These are phyloP conservation scores for Phyllosticta ampelicida DNA, from an alignment of 2,329 filamentous ascomycete species.

Conservation along the genomic window DNA sequence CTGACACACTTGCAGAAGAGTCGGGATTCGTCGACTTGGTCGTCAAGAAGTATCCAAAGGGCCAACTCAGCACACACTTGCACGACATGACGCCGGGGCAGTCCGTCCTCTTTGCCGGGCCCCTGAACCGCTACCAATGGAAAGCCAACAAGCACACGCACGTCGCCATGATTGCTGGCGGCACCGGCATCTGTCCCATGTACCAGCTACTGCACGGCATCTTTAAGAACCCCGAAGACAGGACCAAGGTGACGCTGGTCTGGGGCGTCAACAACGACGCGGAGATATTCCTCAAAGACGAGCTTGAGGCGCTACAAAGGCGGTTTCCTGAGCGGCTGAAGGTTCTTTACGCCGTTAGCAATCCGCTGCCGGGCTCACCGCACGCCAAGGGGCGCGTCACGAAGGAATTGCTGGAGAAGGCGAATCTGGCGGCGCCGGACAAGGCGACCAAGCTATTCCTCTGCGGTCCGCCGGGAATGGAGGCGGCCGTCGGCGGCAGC, in stretches of 20 bases:
- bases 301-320: conserved; percentile 43
- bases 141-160: conserved; percentile 51
- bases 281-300: conserved; percentile 48
- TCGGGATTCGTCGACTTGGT: conserved; percentile 52
- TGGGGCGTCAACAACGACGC: conserved; percentile 55
- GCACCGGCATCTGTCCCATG: conserved; percentile 61
- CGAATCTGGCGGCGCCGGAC: conserved; percentile 29
- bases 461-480: conserved; percentile 59
- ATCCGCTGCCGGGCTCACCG: conserved; percentile 31
- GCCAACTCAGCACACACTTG: conserved; percentile 54
- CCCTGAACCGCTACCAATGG: conserved; percentile 46
- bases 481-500: conserved; percentile 43
- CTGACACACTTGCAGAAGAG: conserved; percentile 33
- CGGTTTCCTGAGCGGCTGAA: conserved; percentile 46
- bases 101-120: conserved; percentile 45
- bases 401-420: conserved; percentile 43
- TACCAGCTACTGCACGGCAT: conserved; percentile 55
- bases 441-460: conserved; percentile 52
- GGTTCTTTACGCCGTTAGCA: conserved; percentile 47
- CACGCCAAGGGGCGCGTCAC: conserved; percentile 48
- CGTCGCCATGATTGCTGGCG: conserved; percentile 58
- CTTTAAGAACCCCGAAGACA: conserved; percentile 49
- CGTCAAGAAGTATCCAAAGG: conserved; percentile 57
- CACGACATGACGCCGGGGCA: conserved; percentile 55
- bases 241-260: conserved; percentile 52